These are phyloP conservation scores for Penicillium sp. DNA, from an alignment of 2,329 filamentous ascomycete genomes.

Conservation along the genomic window DNA sequence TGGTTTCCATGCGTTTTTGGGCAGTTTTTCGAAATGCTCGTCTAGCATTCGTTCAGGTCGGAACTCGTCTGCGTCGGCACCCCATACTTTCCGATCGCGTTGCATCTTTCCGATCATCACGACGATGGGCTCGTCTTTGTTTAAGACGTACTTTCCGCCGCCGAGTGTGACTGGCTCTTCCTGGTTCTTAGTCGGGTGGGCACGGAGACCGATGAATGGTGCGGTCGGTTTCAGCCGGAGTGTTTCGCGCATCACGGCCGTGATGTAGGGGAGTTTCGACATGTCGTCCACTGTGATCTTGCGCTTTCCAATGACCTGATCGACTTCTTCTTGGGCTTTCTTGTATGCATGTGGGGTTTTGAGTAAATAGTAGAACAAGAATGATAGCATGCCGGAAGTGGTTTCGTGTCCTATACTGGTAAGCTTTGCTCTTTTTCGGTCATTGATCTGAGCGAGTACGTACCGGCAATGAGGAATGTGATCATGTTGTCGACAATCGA, in stretches of 20 bases:
- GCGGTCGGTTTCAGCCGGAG: conserved; percentile 62
- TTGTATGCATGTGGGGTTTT: conserved; percentile 61
- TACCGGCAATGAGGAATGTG: conserved; percentile 67
- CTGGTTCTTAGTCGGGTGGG: conserved; percentile 44
- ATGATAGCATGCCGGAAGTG: conserved; percentile 66
- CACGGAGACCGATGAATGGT: conserved; percentile 52
- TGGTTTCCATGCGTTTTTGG: conserved; percentile 67
- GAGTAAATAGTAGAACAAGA: conserved; percentile 63
- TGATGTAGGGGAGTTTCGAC: conserved; percentile 64
- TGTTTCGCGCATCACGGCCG: conserved; percentile 64
- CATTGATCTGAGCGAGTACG: background rate
- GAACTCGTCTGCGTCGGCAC: conserved; percentile 65
- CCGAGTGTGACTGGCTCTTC: conserved; percentile 51
- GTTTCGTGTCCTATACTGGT: conserved; percentile 62
- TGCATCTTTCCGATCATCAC: conserved; percentile 58
- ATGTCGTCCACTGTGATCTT: conserved; percentile 62
- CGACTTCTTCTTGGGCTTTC: conserved; percentile 67
- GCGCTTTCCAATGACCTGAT: conserved; percentile 60
- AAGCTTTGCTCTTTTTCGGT: background rate
- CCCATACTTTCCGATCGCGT: conserved; percentile 63
- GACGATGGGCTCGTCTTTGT: conserved; percentile 52
- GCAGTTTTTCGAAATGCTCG: conserved; percentile 64
- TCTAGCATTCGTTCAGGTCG: conserved; percentile 71
- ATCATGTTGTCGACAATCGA: conserved; percentile 69
- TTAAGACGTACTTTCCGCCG: conserved; percentile 62